These are phyloP conservation scores for Colletotrichum sp. DNA, from an alignment of 2,329 filamentous ascomycete species.

Conservation along the genomic window DNA sequence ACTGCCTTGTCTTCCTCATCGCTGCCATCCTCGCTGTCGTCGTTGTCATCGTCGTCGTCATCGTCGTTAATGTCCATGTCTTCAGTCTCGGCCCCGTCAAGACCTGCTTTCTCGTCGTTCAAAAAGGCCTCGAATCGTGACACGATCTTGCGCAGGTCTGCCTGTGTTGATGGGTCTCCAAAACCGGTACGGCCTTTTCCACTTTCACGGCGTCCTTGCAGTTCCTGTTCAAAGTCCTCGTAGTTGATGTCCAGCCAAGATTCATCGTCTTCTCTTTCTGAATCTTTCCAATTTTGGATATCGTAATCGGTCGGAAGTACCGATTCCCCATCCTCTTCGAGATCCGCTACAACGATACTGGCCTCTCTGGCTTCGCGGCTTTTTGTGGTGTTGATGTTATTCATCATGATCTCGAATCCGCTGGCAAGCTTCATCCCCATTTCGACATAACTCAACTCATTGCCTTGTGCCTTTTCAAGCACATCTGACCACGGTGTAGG, in stretches of 20 bases:
- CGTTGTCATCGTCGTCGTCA: constrained; percentile 47
- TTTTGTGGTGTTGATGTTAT: constrained; percentile 70
- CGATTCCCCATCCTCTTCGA: constrained; percentile 72
- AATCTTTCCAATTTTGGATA: constrained; percentile 71
- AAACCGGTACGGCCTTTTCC: constrained; percentile 47
- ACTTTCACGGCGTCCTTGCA: constrained; percentile 50
- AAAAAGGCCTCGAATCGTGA: constrained; percentile 92
- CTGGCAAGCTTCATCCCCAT: constrained; percentile 89
- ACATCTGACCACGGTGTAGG: constrained; percentile 55
- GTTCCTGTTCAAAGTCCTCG: constrained; percentile 83
- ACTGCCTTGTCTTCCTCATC: constrained; percentile 77
- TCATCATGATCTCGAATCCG: constrained; percentile 87
- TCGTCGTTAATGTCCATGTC: constrained; percentile 70
- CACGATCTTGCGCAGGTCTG: constrained; percentile 88
- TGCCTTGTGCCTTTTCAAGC: constrained; percentile 27
- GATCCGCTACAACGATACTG: constrained; percentile 75
- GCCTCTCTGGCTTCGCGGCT: constrained; percentile 77
- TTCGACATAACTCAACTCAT: constrained; percentile 53
- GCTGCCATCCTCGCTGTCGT: constrained; percentile 58
- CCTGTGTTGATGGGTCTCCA: constrained; percentile 71
- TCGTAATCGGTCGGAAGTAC: constrained; percentile 74
- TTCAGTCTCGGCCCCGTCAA: constrained; percentile 76
- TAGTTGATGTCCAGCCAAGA: constrained; percentile 93
- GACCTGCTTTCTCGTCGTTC: constrained; percentile 81
- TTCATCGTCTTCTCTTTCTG: constrained; percentile 77